These are phyloP conservation scores for Scutellaria barbata DNA, from an alignment of 257 asterid genomes.

Conservation along the genomic window DNA sequence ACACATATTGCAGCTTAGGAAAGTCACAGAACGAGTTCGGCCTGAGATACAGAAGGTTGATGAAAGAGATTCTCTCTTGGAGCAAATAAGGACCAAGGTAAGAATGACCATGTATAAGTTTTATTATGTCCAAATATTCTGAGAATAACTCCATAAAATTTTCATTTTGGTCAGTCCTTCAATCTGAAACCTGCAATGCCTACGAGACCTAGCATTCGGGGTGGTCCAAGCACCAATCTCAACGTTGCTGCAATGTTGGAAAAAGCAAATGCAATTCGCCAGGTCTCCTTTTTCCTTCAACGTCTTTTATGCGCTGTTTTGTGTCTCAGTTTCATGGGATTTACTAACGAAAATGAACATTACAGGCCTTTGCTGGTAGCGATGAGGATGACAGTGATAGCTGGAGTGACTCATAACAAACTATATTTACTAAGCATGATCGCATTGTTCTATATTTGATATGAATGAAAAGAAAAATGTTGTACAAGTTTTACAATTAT, in stretches of 20 bases:
- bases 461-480: constrained; percentile 20
- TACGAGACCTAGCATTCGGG: constrained; percentile 73
- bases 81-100: constrained; percentile 92
- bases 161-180: constrained; percentile 67
- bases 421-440: background rate
- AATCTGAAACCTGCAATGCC: constrained; percentile 76
- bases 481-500: constrained; percentile 16
- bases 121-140: constrained; percentile 7
- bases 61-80: constrained; percentile 78
- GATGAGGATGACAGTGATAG: constrained; percentile 83
- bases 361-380: constrained; percentile 90
- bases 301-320: constrained; percentile 5
- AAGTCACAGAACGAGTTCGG: constrained; percentile 64
- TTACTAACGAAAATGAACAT: constrained; percentile 30
- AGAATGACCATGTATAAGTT: constrained; percentile 9
- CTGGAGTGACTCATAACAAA: constrained; percentile 77
- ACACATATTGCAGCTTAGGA: constrained; percentile 71
- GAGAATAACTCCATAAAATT: constrained; percentile 40
- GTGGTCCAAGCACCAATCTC: constrained; percentile 80
- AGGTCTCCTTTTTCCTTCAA: constrained; percentile 49
- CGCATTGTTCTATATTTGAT: constrained; percentile 19
- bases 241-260: constrained; percentile 84
- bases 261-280: constrained; percentile 92
- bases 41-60: constrained; percentile 61
- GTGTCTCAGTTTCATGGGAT: constrained; percentile 9